These are phyloP conservation scores for Termitomyces sp. DNA, from an alignment of 768 basidiomycete species.

Conservation along the genomic window DNA sequence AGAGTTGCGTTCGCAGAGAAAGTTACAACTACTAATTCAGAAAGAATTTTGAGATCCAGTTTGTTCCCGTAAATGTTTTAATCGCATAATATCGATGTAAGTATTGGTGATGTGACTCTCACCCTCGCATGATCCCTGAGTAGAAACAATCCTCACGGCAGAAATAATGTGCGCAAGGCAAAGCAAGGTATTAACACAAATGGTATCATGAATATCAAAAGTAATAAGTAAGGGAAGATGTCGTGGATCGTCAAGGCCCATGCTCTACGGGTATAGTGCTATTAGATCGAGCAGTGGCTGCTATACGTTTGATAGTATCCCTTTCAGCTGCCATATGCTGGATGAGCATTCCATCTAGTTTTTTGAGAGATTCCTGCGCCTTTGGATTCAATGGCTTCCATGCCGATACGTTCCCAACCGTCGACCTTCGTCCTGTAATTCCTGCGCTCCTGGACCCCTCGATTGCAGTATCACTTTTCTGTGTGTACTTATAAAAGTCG, in stretches of 20 bases:
- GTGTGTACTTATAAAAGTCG: slow-evolving; percentile 42
- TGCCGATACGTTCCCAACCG: slow-evolving; percentile 21
- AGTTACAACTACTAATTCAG: not conserved
- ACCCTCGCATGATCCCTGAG: no score
- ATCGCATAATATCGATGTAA: no score
- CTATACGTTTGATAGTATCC: slow-evolving; percentile 74
- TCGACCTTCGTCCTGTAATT: slow-evolving; percentile 21
- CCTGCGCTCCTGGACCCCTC: slow-evolving; percentile 4
- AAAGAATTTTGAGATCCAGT: not conserved
- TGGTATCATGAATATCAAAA: slow-evolving; percentile 18
- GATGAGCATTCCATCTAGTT: slow-evolving; percentile 73
- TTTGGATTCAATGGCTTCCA: slow-evolving; percentile 28
- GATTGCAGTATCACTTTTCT: slow-evolving; percentile 25
- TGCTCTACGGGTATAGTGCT: slow-evolving; percentile 13
- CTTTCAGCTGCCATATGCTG: slow-evolving; percentile 83
- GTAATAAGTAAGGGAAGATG: slow-evolving; percentile 15
- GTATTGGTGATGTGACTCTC: no score
- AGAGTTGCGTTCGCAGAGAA: not conserved
- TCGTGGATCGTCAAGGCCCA: slow-evolving; percentile 9
- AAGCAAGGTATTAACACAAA: slow-evolving; percentile 3
- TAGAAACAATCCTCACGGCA: not conserved
- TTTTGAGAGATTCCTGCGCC: slow-evolving; percentile 54
- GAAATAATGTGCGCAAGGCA: not conserved
- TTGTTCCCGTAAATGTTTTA: not conserved
- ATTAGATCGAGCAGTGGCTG: slow-evolving; percentile 31